Evolutionary conservation across 306 rosid genomes (phyloP), one percentile per base, ranked within the genome.

Genomic region (Hippophae tibetana): DNA sequence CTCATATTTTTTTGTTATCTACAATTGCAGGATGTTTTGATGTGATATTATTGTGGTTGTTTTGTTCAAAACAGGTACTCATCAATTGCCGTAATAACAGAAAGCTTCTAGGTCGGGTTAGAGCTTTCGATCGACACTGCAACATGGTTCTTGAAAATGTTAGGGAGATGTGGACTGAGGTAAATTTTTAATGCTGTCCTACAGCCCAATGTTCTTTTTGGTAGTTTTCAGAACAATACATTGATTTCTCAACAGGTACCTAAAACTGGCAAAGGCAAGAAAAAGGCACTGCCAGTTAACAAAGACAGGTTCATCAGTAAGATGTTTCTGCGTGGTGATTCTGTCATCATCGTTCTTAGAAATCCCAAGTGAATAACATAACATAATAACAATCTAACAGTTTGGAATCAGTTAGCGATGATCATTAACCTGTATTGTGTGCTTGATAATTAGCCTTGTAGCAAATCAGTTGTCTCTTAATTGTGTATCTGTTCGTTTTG

Each of bases 131-230:
- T 55, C 72, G 98, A 65, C 98, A 87, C 71, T 92, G 95, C 79
- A 90, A 90, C 64, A 87, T 92, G 96, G 96, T 92, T 67, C 84
- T 92, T 57, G 98, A 92, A 68, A 92, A 92, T 79, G 99, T 92
- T 14, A 47, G 89, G 74, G 96, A 92, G 77, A 92, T 92, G 96
- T 92, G 98, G 98, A 92, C 98, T 3, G 98, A 92, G 94, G 98
- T 87, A 64, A 62, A 11, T 1, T 49, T 53, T 9, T 8, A 26
- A 13, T 57, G 9, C 12, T 9, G 31, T 7, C 56, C 47, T 46
- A 11, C 25, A 9, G n/a, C 9, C 26, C 7, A 0, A 5, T 11
- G 1, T 26, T 48, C 0, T 41, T 25, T 47, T 55, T 2, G 2
- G 41, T 18, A 7, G 13, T 18, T 23, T 4, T 31, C 38, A 26